Evolutionary conservation across 2,329 filamentous ascomycete species (phyloP), one percentile per base, ranked within the genome.

Genomic region (Fusarium nygamai): DNA sequence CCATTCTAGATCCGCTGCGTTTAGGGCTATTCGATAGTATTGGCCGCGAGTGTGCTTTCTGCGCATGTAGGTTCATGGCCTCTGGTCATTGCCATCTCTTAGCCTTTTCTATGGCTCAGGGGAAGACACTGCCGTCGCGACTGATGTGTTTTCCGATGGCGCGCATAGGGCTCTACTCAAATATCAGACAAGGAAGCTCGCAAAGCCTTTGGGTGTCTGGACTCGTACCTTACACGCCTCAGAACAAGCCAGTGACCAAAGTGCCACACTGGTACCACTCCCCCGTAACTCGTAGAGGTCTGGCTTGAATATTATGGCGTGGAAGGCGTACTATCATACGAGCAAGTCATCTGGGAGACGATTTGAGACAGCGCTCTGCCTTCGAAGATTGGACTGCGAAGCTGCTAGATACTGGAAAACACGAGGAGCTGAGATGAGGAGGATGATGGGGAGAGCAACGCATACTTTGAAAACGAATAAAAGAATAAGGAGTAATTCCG

Each of bases 31-130:
- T 19, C n/a, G 10, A 24, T 46, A 27, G 17, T 27, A 2, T 46
- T 46, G 46, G 14, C 10, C 7, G 9, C 14, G 29, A 11, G 17
- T 29, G 16, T 29, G 79, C 83, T 10, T 78, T 84, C n/a, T 81
- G 81, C 22, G 81, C 81, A 5, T 78, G 81, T 84, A 8, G 83
- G 82, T 1, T 83, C 84, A 65, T 78, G 83, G 54, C 80, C 83
- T 59, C 76, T 84, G 48, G 80, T 82, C 2, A 69, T 77, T 7
- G 74, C 79, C 39, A 84, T 84, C 50, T 76, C 80, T 5, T 69
- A 81, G 8, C 69, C 83, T 27, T 4, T 24, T 22, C 22, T 41
- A 10, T 20, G 22, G 5, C 80, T 78, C 22, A 81, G 80, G 33
- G 74, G 84, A 10, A 81, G 81, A 19, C 4, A 81, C 76, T 8